Percentiles rank a stretch among this genome's conserved stretches.
These are phyloP conservation scores for Fusarium abutilonis DNA, from an alignment of 2,329 filamentous ascomycete genomes.

Conservation along the genomic window DNA sequence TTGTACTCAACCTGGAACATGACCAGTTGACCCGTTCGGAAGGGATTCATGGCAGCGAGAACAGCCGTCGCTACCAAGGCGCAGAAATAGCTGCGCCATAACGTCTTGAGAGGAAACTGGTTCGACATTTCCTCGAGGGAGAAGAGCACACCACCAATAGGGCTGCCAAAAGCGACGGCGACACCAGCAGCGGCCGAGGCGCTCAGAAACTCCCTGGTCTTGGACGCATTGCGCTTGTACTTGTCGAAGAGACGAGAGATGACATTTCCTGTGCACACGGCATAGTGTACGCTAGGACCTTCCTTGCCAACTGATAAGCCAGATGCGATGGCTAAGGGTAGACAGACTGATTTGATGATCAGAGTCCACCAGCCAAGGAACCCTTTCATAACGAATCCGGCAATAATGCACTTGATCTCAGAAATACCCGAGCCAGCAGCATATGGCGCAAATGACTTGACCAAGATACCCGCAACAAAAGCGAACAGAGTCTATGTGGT, in stretches of 20 bases:
- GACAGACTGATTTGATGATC: constrained; percentile 89
- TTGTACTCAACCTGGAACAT: constrained; percentile 99
- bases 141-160: constrained; percentile 95
- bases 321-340: constrained; percentile 92
- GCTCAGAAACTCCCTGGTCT: constrained; percentile 93
- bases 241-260: constrained; percentile 93
- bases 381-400: constrained; percentile 98
- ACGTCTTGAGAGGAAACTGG: constrained; percentile 94
- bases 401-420: constrained; percentile 99
- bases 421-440: constrained; percentile 96
- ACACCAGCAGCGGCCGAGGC: constrained; percentile 95
- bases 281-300: constrained; percentile 98
- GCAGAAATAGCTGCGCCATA: constrained; percentile 99
- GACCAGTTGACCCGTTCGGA: constrained; percentile 94
- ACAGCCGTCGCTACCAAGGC: constrained; percentile 94
- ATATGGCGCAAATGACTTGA: constrained; percentile 93
- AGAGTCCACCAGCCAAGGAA: constrained; percentile 93
- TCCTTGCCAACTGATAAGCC: constrained; percentile 96
- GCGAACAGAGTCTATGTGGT: constrained; percentile 75
- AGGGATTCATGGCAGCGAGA: constrained; percentile 95
- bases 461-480: constrained; percentile 81
- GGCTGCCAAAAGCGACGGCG: constrained; percentile 95
- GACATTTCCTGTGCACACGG: constrained; percentile 96
- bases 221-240: constrained; percentile 89
- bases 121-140: constrained; percentile 98